A percentile compares a stretch with the other conserved stretches of the same genome.
Evolutionary conservation across 2,329 filamentous ascomycete species (phyloP).

Genomic region (Amesomyces nigricolor): DNA sequence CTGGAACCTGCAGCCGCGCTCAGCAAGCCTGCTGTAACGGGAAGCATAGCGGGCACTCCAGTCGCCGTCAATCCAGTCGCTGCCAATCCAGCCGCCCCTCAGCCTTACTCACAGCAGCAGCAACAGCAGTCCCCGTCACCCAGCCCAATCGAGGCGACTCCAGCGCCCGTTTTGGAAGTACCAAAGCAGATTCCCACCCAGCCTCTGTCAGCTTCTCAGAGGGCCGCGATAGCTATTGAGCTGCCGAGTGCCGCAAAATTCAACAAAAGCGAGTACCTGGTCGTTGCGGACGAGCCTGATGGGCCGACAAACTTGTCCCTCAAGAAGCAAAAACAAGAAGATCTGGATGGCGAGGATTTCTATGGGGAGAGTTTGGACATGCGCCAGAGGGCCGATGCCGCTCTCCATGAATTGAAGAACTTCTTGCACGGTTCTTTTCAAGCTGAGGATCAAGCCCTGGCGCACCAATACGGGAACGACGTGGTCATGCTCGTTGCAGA

Average conservation of each 20-base stretch:
- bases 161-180: not conserved
- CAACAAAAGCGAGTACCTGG: constrained; percentile 48
- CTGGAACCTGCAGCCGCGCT: constrained; percentile 22
- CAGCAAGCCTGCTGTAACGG: constrained; percentile 1
- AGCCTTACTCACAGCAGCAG: not conserved
- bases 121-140: not conserved
- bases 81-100: not conserved
- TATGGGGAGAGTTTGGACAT: constrained; percentile 66
- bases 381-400: constrained; percentile 71
- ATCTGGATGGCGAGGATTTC: constrained; percentile 47
- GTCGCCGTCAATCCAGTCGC: not conserved
- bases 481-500: constrained; percentile 50
- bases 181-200: constrained; percentile 13
- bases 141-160: constrained; percentile 21
- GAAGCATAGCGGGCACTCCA: not conserved
- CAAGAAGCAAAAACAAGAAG: constrained; percentile 50
- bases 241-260: constrained; percentile 38
- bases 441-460: constrained; percentile 64
- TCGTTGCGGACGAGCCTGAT: constrained; percentile 43
- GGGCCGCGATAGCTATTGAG: constrained; percentile 43
- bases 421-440: constrained; percentile 69
- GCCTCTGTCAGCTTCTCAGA: constrained; percentile 22
- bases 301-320: constrained; percentile 44
- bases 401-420: constrained; percentile 63
- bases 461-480: constrained; percentile 49